Base-by-base conservation (phyloP, 371 early-diverging fungal genomes). In the Funneliformis caledonium region DNA sequence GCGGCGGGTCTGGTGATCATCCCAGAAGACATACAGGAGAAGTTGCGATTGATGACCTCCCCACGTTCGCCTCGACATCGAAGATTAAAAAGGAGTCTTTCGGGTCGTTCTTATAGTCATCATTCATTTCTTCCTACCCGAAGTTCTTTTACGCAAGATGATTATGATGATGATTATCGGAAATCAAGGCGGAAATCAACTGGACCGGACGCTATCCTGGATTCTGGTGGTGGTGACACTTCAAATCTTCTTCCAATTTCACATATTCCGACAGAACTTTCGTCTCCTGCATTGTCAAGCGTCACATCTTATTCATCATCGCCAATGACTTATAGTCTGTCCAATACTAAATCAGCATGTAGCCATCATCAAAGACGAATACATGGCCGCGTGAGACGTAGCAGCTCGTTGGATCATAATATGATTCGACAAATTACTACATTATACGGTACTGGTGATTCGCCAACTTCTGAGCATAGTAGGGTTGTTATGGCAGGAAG, bases 1-100 rank as follows among this genome's bases (percentile, higher is more conserved):
- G 87, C 88, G 14, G 88, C 89, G 47, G 89, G 88, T 52, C 83
- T 85, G 12, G 78, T 88, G 42, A 82, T 85, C 0, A 82, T 89
- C 75, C 90, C 90, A 10, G 87, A 89, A 61, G 88, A 88, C 42
- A 64, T 74, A 19, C 81, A 81, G 33, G 76, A 81, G 26, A 77
- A 61, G 48, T 45, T 77, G 45, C 67, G 65, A 31, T 33, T 14
- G 19, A 59, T 76, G 45, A 31, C 61, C 12, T 33, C 16, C 10
- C 69, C 45, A 22, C 76, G 76, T 33, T 56, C 64, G 8, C 33
- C 76, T 4, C n/a, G 22, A 19, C n/a, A 74, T 56, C 37, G 47
- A 47, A 73, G 31, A 59, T 19, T 75, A 43, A 74, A 76, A 60
- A 65, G 81, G 9, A 76, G 76, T 76, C 59, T 76, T 56, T 81